A percentile compares a stretch with the other conserved stretches of the same genome.
phyloP scores from a whole-genome alignment of 805 yeast species.

The Wickerhamomyces pijperi region DNA sequence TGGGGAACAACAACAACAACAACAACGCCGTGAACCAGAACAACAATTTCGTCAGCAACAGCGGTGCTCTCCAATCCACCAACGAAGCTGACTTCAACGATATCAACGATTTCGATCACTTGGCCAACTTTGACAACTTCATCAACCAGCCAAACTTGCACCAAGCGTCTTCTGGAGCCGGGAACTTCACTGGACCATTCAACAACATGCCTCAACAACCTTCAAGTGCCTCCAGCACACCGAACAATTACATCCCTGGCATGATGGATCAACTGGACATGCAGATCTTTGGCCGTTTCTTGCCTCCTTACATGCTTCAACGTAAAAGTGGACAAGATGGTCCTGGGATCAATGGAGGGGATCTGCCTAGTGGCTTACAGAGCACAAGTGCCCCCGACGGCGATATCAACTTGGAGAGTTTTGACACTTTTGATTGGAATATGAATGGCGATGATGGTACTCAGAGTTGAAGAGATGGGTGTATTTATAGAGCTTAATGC shows the following conservation, averaged over 20 bases:
- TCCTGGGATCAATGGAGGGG: slow-evolving; percentile 20
- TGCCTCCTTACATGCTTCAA: slow-evolving; percentile 75
- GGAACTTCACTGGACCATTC: neutral
- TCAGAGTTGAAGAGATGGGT: too few relatives aligned
- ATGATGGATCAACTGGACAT: slow-evolving; percentile 78
- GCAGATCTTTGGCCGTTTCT: slow-evolving; percentile 70
- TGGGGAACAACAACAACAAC: too few relatives aligned
- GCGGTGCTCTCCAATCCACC: too few relatives aligned
- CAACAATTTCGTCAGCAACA: too few relatives aligned
- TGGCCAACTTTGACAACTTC: slow-evolving; percentile 20
- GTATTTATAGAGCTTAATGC: too few relatives aligned
- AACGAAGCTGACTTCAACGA: slow-evolving; percentile 8
- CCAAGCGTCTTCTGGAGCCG: neutral
- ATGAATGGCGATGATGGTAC: too few relatives aligned
- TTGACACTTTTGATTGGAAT: neutral
- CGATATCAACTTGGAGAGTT: neutral
- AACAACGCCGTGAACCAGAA: too few relatives aligned
- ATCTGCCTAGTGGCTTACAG: slow-evolving; percentile 16
- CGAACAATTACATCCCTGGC: slow-evolving; percentile 50
- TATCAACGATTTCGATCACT: slow-evolving; percentile 16
- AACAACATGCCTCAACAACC: slow-evolving; percentile 1
- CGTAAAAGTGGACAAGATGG: slow-evolving; percentile 16
- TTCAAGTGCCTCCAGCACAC: slow-evolving; percentile 2
- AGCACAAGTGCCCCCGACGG: neutral
- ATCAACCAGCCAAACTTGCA: slow-evolving; percentile 13